Evolutionary conservation across 257 asterid genomes (phyloP).

Genomic region (Datura wrightii): DNA sequence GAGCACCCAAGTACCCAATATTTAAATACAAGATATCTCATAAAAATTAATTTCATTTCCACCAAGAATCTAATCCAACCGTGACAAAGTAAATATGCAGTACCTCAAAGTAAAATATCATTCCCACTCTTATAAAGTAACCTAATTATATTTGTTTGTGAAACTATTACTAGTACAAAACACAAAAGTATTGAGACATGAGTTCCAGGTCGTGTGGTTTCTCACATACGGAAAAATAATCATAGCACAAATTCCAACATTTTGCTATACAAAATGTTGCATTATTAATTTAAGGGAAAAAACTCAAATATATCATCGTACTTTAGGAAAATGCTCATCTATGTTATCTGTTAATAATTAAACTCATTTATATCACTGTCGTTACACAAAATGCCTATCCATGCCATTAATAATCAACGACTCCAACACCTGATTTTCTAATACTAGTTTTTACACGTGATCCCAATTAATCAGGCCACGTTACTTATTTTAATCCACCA

Average conservation of each 20-base stretch:
- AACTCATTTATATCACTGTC: too few relatives aligned
- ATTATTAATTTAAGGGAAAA: background rate
- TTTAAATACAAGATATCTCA: background rate
- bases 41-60: background rate
- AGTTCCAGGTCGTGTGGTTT: background rate
- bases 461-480: too few relatives aligned
- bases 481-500: too few relatives aligned
- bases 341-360: too few relatives aligned
- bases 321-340: too few relatives aligned
- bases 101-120: background rate
- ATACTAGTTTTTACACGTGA: too few relatives aligned
- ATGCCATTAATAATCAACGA: too few relatives aligned
- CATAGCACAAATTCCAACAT: too few relatives aligned
- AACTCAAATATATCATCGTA: too few relatives aligned
- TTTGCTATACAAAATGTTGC: background rate
- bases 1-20: background rate
- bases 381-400: too few relatives aligned
- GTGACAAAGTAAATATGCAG: constrained; percentile 18
- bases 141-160: background rate
- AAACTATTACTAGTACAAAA: constrained; percentile 11
- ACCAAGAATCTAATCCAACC: background rate
- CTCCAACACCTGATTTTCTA: too few relatives aligned
- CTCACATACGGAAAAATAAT: background rate
- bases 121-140: too few relatives aligned
- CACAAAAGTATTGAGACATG: background rate